Percentiles rank a stretch among this genome's conserved stretches.
Evolutionary conservation across 176 grass and related monocot species (phyloP).

Genomic region (Eleusine coracana): DNA sequence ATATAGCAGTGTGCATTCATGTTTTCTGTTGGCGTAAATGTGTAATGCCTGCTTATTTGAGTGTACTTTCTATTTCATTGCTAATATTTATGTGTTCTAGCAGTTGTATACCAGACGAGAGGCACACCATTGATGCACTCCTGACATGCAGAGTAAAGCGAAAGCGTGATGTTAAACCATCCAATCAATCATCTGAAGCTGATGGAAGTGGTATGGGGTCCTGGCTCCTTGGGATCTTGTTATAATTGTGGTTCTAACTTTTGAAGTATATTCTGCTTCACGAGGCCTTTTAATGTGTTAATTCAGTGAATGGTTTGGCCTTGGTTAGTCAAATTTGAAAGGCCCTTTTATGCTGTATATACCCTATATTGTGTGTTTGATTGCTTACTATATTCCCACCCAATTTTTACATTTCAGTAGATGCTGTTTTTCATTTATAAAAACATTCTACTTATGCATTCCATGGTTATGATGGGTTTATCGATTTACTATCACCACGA

Average conservation of each 20-base stretch:
- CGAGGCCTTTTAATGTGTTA: constrained; percentile 7
- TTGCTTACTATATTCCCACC: constrained; percentile 3
- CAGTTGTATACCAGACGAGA: constrained; percentile 84
- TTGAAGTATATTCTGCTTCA: background rate
- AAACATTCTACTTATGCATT: constrained; percentile 10
- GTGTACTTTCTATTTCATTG: background rate
- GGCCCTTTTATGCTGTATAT: constrained; percentile 1
- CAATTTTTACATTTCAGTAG: constrained; percentile 1
- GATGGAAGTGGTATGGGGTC: constrained; percentile 48
- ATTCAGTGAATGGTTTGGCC: background rate
- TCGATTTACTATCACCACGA: background rate
- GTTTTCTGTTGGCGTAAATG: background rate
- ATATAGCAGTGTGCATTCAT: background rate
- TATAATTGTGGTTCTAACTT: constrained; percentile 19
- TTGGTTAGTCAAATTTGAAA: constrained; percentile 18
- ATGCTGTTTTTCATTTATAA: background rate
- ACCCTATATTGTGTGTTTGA: background rate
- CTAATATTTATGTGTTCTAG: constrained; percentile 37
- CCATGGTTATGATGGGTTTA: background rate
- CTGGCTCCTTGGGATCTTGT: constrained; percentile 11
- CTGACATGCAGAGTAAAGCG: constrained; percentile 90
- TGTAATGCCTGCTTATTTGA: background rate
- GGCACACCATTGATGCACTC: constrained; percentile 86
- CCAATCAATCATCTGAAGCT: constrained; percentile 40
- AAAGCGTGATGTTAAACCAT: constrained; percentile 56